These are phyloP conservation scores for Fusarium phyllophilum DNA, from an alignment of 2,329 filamentous ascomycete species.

Conservation along the genomic window DNA sequence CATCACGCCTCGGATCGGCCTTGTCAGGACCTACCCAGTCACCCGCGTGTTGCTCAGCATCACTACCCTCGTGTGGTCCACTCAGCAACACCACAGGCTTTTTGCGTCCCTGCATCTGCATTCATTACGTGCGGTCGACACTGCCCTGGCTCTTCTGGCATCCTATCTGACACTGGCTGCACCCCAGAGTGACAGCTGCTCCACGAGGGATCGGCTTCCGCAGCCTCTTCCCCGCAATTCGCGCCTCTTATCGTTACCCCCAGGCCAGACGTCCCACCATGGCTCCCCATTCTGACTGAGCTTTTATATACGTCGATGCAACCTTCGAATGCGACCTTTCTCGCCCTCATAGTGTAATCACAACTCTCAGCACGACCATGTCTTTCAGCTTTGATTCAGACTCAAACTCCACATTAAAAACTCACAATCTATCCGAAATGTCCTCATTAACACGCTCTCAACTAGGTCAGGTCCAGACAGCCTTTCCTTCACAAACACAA, in stretches of 20 bases:
- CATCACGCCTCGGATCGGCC: constrained; percentile 43
- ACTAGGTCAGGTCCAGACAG: constrained; percentile 61
- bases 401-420: constrained; percentile 36
- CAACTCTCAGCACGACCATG: constrained; percentile 36
- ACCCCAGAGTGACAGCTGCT: constrained; percentile 42
- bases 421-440: constrained; percentile 52
- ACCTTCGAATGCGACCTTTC: constrained; percentile 45
- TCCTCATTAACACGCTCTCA: constrained; percentile 53
- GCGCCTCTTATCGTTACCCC: constrained; percentile 36
- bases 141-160: constrained; percentile 34
- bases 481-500: constrained; percentile 52
- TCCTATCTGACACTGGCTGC: constrained; percentile 33
- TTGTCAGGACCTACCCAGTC: constrained; percentile 37
- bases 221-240: constrained; percentile 43
- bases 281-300: constrained; percentile 48
- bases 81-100: constrained; percentile 34
- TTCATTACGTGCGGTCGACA: constrained; percentile 37
- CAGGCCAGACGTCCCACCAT: constrained; percentile 48
- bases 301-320: constrained; percentile 53
- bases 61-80: constrained; percentile 32
- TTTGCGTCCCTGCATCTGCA: constrained; percentile 42
- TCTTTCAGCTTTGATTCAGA: constrained; percentile 42
- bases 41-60: constrained; percentile 30
- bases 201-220: constrained; percentile 42
- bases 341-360: constrained; percentile 40